Evolutionary conservation across 1,284 basidiomycete genomes (phyloP).

Genomic region (Ustilago crameri): DNA sequence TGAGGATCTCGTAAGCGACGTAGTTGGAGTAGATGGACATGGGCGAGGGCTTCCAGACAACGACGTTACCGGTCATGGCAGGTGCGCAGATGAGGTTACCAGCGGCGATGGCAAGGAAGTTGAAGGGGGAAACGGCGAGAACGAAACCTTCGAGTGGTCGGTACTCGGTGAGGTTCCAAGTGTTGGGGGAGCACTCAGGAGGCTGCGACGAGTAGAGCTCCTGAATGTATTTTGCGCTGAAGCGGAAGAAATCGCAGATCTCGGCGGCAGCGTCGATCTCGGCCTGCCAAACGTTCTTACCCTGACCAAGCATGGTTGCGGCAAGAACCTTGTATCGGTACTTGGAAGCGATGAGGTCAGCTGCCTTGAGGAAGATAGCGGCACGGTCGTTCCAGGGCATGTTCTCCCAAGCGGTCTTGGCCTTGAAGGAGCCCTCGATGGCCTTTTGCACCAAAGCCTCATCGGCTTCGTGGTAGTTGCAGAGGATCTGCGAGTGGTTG

Average conservation of each 20-base stretch:
- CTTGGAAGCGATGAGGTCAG: conserved; percentile 89
- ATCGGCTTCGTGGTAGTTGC: conserved; percentile 89
- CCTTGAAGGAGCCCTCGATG: conserved; percentile 87
- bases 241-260: conserved; percentile 93
- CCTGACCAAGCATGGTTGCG: conserved; percentile 96
- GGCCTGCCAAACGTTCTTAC: conserved; percentile 99
- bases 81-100: conserved; percentile 73
- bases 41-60: conserved; percentile 97
- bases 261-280: conserved; percentile 99
- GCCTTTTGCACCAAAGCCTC: conserved; percentile 76
- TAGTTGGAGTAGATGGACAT: conserved; percentile 95
- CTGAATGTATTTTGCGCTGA: conserved; percentile 95
- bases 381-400: conserved; percentile 96
- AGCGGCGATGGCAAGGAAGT: conserved; percentile 74
- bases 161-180: conserved; percentile 98
- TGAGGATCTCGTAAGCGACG: conserved; percentile 87
- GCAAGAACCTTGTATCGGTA: conserved; percentile 92
- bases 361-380: conserved; percentile 90
- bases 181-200: conserved; percentile 82
- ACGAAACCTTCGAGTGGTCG: conserved; percentile 97
- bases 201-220: conserved; percentile 93
- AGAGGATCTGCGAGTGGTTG: conserved; percentile 78
- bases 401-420: conserved; percentile 88
- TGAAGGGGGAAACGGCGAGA: conserved; percentile 96
- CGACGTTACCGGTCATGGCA: conserved; percentile 92